Conservation (phyloP, 2,329 filamentous ascomycete genomes). For the Anthostomella pinea region DNA sequence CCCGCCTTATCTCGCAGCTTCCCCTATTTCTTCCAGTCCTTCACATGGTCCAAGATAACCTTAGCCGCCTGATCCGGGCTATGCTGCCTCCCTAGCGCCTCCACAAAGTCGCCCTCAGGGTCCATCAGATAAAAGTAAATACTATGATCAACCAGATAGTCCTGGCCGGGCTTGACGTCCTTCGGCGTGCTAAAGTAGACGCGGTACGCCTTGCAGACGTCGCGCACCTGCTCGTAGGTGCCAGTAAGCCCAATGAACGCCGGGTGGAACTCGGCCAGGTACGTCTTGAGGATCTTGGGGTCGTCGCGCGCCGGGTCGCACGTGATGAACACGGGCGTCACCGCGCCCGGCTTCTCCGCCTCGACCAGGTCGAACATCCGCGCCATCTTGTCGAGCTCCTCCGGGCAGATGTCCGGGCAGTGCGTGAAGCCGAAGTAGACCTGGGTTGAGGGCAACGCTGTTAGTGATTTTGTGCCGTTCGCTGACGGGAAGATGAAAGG, state of each 20-base stretch:
- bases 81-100: constrained; percentile 92
- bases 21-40: constrained; percentile 47
- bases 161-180: constrained; percentile 85
- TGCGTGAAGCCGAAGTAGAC: constrained; percentile 98
- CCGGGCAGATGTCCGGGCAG: constrained; percentile 97
- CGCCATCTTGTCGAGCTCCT: constrained; percentile 99
- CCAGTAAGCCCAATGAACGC: constrained; percentile 86
- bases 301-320: constrained; percentile 93
- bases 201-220: constrained; percentile 90
- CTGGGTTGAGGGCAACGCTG: constrained; percentile 41
- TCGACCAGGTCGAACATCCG: constrained; percentile 77
- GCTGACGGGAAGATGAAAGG: no score
- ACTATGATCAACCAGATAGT: constrained; percentile 97
- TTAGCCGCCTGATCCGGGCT: constrained; percentile 81
- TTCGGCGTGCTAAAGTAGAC: constrained; percentile 96
- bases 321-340: constrained; percentile 87
- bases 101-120: constrained; percentile 95
- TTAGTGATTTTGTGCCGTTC: no score
- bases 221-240: constrained; percentile 89
- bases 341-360: constrained; percentile 44
- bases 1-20: constrained; percentile 2
- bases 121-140: constrained; percentile 99
- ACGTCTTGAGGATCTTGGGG: constrained; percentile 77
- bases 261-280: constrained; percentile 87
- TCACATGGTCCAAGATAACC: constrained; percentile 83